phyloP scores from a whole-genome alignment of 2,329 filamentous ascomycete species.

The Teratosphaeria zuluensis region DNA sequence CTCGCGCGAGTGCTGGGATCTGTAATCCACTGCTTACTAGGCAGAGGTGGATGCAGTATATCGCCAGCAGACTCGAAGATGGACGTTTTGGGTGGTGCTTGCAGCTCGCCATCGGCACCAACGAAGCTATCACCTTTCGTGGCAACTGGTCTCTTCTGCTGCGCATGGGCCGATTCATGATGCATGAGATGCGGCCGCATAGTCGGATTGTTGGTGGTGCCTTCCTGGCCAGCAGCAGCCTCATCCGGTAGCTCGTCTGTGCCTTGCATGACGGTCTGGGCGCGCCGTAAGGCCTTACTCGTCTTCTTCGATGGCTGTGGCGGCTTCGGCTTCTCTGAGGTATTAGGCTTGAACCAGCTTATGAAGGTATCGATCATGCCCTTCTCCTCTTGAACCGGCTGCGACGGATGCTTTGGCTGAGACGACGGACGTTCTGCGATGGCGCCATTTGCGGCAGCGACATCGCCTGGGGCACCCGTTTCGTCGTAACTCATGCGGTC shows the following conservation, averaged over 20 bases:
- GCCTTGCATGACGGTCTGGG: conserved; percentile 57
- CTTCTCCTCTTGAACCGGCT: conserved; percentile 10
- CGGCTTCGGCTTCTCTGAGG: conserved; percentile 19
- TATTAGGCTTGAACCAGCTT: conserved; percentile 60
- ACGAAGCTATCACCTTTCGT: conserved; percentile 44
- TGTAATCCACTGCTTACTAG: conserved; percentile 69
- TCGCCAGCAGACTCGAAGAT: conserved; percentile 94
- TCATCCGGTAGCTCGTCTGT: conserved; percentile 23
- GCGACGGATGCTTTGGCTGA: conserved; percentile 24
- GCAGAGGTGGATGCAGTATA: conserved; percentile 79
- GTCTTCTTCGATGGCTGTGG: conserved; percentile 23
- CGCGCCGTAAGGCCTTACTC: conserved; percentile 39
- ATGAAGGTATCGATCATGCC: conserved; percentile 48
- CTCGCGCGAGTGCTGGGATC: conserved; percentile 72
- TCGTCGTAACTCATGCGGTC: conserved; percentile 19
- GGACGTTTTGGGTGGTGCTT: conserved; percentile 75
- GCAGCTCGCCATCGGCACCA: conserved; percentile 26
- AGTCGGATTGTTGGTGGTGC: conserved; percentile 21
- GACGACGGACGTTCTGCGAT: neutral
- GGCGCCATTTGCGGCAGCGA: conserved; percentile 8
- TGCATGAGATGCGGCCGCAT: conserved; percentile 21
- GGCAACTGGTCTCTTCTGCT: conserved; percentile 33
- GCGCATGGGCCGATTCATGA: conserved; percentile 8
- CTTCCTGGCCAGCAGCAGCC: conserved; percentile 7
- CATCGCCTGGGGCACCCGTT: conserved; percentile 34